Base-by-base conservation (phyloP, 331 rosid species). In the Pyracantha coccinea region DNA sequence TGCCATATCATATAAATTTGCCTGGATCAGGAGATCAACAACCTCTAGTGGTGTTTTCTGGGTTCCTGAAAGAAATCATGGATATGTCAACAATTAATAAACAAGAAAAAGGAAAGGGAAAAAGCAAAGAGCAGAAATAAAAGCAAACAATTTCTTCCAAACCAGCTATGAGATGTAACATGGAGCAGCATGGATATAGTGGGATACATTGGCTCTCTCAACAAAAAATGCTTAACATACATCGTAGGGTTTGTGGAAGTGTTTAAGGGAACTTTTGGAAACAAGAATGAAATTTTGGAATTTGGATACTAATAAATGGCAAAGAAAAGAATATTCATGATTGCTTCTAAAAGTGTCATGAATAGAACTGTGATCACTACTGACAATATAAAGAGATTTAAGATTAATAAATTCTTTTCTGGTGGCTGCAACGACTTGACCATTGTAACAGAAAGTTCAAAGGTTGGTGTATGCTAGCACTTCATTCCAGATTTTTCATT, bases 1-100 rank as follows among this genome's bases (percentile, higher is more conserved):
- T 80, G 97, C 89, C 86, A 88, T 86, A 64, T 94, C 97, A 79
- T 83, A 86, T 47, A 83, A 79, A 86, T 90, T 84, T 73, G 80
- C 81, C 81, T 90, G 81, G 78, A 92, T 91, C 73, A 94, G 86
- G 71, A 90, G 92, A 80, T 87, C 97, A 58, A 90, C 92, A 83
- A 94, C 83, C 74, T 89, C 90, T 66, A 96, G 77, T 27, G 89
- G 84, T 28, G 84, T 86, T 63, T 87, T 84, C 14, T 76, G 82
- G 83, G 78, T 73, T 77, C 86, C 97, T 92, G 78, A 24, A 74
- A 82, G 33, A 83, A 21, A 38, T 57, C 32, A 28, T 16, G 75
- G 45, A 71, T 6, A n/a, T n/a, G 65, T 11, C 15, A 76, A 75
- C 24, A 60, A 3, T 3, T 41, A 38, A 16, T n/a, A 8, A 44